Evolutionary conservation across 768 basidiomycete species (phyloP), one percentile per base, ranked within the genome.

Genomic region (Suillus brevipes): DNA sequence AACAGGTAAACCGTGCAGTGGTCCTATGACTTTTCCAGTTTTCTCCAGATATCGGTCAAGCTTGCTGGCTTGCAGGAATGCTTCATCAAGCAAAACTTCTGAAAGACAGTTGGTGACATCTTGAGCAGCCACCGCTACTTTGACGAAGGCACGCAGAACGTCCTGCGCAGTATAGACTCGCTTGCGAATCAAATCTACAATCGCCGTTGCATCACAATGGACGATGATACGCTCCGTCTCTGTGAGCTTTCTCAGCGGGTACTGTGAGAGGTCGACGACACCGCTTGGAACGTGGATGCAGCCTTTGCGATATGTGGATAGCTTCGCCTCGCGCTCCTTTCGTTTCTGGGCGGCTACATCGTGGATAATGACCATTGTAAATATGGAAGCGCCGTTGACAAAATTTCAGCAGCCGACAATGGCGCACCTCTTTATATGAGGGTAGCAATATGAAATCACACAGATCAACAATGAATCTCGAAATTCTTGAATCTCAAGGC

Each of bases 81-180:
- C 84, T n/a, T 83, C 78, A 25, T 84, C 81, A 65, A 87, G 78
- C 66, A 86, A 87, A 58, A 88, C 83, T 65, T 88, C 86, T 18
- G 85, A 84, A 25, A 87, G 72, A 69, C 86, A 87, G 66, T 84
- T 84, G 7, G 83, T 83, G 62, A 71, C 64, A 40, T 77, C 68
- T 59, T 76, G 77, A n/a, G 75, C 68, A 7, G 69, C 69, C 60
- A 74, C 61, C 1, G 75, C 74, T 43, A 68, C 72, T 36, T 63
- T 73, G 66, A 75, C 68, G n/a, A 66, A 60, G 64, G 77, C 75
- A 28, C 38, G 68, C 60, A 76, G 65, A 40, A 72, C 72, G 40
- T 76, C 62, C 45, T 69, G 67, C 37, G 73, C 65, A 45, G 73
- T 72, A 62, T 72, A 72, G 40, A 68, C 60, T 18, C 67, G 62